Base-by-base conservation (phyloP, 2,329 filamentous ascomycete species). In the Alternaria triticimaculans region DNA sequence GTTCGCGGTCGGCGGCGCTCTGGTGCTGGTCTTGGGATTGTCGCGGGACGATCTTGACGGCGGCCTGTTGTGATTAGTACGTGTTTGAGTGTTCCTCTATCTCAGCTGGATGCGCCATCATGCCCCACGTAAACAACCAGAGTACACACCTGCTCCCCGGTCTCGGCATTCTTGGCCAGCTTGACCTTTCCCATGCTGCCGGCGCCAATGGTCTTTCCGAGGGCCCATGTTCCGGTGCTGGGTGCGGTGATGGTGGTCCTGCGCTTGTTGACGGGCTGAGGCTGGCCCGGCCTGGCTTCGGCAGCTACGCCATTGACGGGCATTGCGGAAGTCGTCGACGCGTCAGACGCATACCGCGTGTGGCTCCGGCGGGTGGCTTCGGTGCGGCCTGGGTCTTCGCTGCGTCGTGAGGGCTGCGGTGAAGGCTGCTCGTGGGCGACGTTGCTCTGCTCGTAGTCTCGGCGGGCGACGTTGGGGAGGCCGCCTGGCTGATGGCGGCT, bases 141-240 rank as follows among this genome's bases (percentile, higher is more conserved):
- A 50, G 43, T 37, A 72, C 86, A 74, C 83, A 94, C 93, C 89
- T 97, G 92, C 84, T 98, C 96, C 72, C 91, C 92, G 20, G 92
- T 92, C 74, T 97, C 94, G 71, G 91, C 87, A 81, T 96, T 96
- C 74, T 92, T 92, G 23, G 96, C 96, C 70, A 99, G 85, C 83
- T 98, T 98, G 67, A 99, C 96, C 81, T 98, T 98, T 69, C 96
- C 96, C 96, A 99, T 99, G 80, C 95, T 98, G 55, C 96, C 96
- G 57, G 94, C 94, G 64, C 96, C 96, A 74, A 99, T 96, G 4
- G 96, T 98, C 85, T 98, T 98, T 63, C 95, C 95, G 56, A 99
- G 85, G 60, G 94, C 89, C 94, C 95, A 99, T 84, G 94, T 93
- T 62, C 96, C 96, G 12, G 94, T 81, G 64, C 61, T 94, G 50